phyloP scores from a whole-genome alignment of 305 asterid genomes.

The Petunia hybrid region DNA sequence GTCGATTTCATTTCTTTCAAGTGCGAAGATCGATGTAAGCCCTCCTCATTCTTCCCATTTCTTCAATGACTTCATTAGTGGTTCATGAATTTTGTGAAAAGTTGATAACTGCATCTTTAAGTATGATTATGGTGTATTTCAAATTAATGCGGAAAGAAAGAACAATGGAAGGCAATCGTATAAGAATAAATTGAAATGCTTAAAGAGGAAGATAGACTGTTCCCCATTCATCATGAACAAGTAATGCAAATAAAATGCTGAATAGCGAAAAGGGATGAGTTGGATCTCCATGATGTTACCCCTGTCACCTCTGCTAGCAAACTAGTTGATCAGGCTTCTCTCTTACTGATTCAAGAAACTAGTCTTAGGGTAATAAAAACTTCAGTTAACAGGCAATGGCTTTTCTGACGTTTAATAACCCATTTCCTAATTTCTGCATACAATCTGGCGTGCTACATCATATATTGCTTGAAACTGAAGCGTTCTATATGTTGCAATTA shows the following conservation, averaged over 20 bases:
- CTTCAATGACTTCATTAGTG: neutral
- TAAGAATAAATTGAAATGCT: neutral
- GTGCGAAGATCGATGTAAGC: constrained; percentile 68
- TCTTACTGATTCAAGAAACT: too few species aligned
- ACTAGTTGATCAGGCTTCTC: too few species aligned
- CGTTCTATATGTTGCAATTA: too few species aligned
- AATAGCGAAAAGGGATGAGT: too few species aligned
- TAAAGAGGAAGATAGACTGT: constrained; percentile 1
- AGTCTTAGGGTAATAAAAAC: too few species aligned
- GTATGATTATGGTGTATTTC: neutral
- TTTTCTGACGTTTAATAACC: too few species aligned
- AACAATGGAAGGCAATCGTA: neutral
- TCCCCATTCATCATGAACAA: too few species aligned
- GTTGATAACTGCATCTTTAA: neutral
- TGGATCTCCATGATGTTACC: too few species aligned
- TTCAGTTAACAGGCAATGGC: too few species aligned
- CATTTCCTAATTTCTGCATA: constrained; percentile 38
- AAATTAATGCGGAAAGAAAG: neutral
- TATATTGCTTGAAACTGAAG: too few species aligned
- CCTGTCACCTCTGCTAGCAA: too few species aligned
- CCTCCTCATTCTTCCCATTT: neutral
- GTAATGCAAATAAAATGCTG: too few species aligned
- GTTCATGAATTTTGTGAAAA: constrained; percentile 1
- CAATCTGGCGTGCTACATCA: neutral
- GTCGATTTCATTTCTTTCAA: constrained; percentile 64